Evolutionary conservation across 768 basidiomycete species (phyloP).

Genomic region (Kwoniella europaea): DNA sequence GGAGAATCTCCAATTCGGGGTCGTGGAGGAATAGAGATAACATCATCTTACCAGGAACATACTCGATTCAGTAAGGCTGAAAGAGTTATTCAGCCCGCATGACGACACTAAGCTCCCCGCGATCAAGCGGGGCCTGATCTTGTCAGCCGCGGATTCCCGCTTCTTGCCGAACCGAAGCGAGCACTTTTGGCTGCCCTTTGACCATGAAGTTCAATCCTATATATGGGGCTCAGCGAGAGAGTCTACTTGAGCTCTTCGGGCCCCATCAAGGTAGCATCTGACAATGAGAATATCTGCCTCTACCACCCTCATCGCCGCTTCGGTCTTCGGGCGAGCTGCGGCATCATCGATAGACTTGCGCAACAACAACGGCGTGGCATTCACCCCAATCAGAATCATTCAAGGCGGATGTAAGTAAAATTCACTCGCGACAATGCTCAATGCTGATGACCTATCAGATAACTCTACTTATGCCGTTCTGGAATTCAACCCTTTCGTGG

Average conservation of each 20-base stretch:
- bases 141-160: neutral
- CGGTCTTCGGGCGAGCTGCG: neutral
- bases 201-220: neutral
- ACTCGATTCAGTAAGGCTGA: neutral
- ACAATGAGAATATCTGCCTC: slow-evolving; percentile 3
- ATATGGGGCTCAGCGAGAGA: neutral
- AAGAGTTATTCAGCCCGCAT: neutral
- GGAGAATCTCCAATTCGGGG: too few species aligned
- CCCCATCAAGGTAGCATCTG: neutral
- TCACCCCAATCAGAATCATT: slow-evolving; percentile 3
- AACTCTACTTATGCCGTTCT: slow-evolving; percentile 14
- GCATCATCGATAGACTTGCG: slow-evolving; percentile 1
- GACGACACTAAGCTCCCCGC: neutral
- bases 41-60: neutral
- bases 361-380: neutral
- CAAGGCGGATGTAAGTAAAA: slow-evolving; percentile 16
- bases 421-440: neutral
- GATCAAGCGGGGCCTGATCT: neutral
- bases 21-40: too few species aligned
- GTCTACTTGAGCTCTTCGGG: neutral
- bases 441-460: neutral
- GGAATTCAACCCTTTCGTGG: slow-evolving; percentile 14
- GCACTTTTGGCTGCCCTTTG: neutral
- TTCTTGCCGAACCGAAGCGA: neutral
- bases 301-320: neutral